These are phyloP conservation scores for Globisporangium acanthophoron DNA, from an alignment of 352 stramenopile species.

Conservation along the genomic window DNA sequence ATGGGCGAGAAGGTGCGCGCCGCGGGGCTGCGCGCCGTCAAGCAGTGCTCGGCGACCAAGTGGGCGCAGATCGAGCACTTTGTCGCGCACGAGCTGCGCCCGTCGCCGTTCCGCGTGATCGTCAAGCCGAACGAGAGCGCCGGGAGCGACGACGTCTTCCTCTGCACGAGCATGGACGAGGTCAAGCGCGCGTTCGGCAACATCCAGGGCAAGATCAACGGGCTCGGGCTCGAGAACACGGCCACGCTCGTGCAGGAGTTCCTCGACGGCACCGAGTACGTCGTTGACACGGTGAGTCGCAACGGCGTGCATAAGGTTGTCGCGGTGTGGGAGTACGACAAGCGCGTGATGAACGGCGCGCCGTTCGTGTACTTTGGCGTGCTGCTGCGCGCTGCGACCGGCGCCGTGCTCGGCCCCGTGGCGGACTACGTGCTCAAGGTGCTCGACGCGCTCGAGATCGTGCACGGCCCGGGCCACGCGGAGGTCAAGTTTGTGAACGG, in stretches of 20 bases:
- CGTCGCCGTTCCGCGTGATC: conserved; percentile 65
- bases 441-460: conserved; percentile 78
- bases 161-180: conserved; percentile 89
- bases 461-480: conserved; percentile 77
- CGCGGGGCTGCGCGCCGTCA: conserved; percentile 70
- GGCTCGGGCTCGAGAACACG: conserved; percentile 80
- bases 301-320: conserved; percentile 93
- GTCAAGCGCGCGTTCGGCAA: conserved; percentile 88
- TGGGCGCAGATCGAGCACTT: conserved; percentile 82
- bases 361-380: conserved; percentile 95
- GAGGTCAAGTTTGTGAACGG: conserved; percentile 83
- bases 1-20: conserved; percentile 83
- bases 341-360: conserved; percentile 88
- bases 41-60: conserved; percentile 63
- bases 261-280: conserved; percentile 92
- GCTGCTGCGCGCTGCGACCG: conserved; percentile 46
- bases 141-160: conserved; percentile 91
- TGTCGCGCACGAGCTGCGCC: conserved; percentile 57
- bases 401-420: conserved; percentile 37
- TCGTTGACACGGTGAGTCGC: conserved; percentile 94
- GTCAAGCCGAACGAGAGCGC: conserved; percentile 94
- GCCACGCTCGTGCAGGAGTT: conserved; percentile 94
- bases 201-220: conserved; percentile 90
- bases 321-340: conserved; percentile 97
- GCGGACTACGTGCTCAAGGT: conserved; percentile 68